These are phyloP conservation scores for Acanthamoeba royreba DNA, from an alignment of 208 protist species.

Conservation along the genomic window DNA sequence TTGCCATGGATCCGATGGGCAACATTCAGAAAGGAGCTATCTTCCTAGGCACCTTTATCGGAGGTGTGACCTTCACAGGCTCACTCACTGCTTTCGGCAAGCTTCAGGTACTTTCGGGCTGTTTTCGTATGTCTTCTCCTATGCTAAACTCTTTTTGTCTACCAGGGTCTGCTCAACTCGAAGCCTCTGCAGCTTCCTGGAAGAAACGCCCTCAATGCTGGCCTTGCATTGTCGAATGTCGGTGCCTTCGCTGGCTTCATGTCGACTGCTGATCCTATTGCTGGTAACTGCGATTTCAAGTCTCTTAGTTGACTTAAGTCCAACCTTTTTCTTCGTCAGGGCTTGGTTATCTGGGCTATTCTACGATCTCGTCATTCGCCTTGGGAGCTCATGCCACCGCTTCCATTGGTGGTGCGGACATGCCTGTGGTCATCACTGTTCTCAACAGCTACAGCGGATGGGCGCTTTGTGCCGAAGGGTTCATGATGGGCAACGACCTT, in stretches of 20 bases:
- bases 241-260: conserved; percentile 60
- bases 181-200: conserved; percentile 71
- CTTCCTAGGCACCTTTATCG: conserved; percentile 82
- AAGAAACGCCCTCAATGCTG: conserved; percentile 73
- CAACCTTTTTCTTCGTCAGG: not conserved
- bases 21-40: conserved; percentile 65
- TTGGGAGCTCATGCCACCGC: conserved; percentile 59
- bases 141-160: not conserved
- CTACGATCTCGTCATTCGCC: conserved; percentile 65
- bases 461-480: conserved; percentile 83
- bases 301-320: not conserved
- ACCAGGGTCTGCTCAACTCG: conserved; percentile 59
- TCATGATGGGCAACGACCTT: conserved; percentile 84
- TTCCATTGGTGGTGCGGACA: conserved; percentile 89
- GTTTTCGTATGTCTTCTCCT: not conserved
- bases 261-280: not conserved
- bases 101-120: conserved; percentile 69
- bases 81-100: conserved; percentile 89
- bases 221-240: conserved; percentile 44
- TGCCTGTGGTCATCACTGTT: conserved; percentile 91
- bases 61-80: conserved; percentile 86
- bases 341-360: conserved; percentile 56
- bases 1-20: conserved; percentile 43
- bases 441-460: conserved; percentile 90
- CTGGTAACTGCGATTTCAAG: not conserved